Evolutionary conservation across 106 monocot species (phyloP).

Genomic region (Dendrobium officinale): DNA sequence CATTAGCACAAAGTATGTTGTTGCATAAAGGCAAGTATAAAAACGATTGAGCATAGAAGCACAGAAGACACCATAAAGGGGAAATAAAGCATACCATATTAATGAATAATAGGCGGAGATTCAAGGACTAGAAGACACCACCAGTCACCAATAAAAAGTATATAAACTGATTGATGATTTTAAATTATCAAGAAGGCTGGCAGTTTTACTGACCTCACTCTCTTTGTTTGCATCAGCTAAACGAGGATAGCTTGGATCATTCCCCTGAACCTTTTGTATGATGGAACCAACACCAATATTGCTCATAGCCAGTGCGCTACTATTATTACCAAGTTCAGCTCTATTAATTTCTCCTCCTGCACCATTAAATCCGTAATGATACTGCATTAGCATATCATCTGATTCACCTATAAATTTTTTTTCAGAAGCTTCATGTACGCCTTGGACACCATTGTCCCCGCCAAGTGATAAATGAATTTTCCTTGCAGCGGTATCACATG

Average conservation of each 20-base stretch:
- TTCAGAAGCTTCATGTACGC: background rate
- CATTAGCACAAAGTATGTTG: background rate
- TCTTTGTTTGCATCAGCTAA: background rate
- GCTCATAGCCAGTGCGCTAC: background rate
- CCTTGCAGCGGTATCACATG: background rate
- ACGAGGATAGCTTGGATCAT: background rate
- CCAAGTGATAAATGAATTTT: background rate
- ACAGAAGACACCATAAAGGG: background rate
- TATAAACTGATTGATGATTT: background rate
- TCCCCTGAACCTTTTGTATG: background rate
- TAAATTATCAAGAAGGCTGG: background rate
- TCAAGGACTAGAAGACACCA: background rate
- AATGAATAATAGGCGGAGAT: too few species aligned
- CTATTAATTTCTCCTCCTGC: background rate
- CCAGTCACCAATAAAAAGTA: background rate
- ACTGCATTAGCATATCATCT: constrained; percentile 8
- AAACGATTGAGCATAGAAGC: background rate
- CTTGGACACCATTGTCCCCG: background rate
- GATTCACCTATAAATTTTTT: constrained; percentile 13
- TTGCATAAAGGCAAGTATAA: background rate
- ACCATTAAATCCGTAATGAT: background rate
- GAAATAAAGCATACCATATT: background rate
- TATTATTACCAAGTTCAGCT: background rate
- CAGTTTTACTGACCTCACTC: background rate
- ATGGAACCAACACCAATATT: background rate